Evolutionary conservation across 2,329 filamentous ascomycete genomes (phyloP).

Genomic region (Septoria linicola): DNA sequence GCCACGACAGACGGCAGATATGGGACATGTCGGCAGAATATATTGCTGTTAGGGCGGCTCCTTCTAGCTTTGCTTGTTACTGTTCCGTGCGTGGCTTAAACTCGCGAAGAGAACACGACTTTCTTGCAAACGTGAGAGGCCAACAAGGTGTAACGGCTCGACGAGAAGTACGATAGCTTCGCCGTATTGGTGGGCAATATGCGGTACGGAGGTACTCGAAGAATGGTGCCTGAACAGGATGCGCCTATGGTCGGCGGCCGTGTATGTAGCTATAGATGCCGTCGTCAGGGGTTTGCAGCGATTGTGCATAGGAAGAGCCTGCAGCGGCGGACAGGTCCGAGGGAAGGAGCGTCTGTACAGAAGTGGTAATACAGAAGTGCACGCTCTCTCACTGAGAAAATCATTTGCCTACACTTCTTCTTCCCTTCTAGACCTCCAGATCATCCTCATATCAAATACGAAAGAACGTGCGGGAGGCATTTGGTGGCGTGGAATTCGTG

Average conservation of each 20-base stretch:
- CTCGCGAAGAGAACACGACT: neutral
- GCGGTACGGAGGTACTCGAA: neutral
- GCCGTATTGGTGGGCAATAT: neutral
- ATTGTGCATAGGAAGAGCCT: neutral
- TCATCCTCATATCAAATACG: too few relatives aligned
- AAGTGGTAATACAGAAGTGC: too few relatives aligned
- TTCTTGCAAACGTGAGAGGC: neutral
- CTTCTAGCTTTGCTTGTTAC: neutral
- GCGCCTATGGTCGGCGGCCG: constrained; percentile 3
- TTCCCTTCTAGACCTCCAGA: too few relatives aligned
- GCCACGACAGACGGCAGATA: constrained; percentile 7
- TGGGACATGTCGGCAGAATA: constrained; percentile 4
- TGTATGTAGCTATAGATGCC: constrained; percentile 7
- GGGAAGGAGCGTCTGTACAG: neutral
- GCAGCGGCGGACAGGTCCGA: neutral
- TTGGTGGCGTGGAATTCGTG: too few relatives aligned
- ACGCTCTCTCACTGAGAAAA: too few relatives aligned
- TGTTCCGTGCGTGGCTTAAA: neutral
- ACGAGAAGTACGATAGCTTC: too few relatives aligned
- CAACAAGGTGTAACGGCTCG: neutral
- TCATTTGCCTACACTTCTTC: too few relatives aligned
- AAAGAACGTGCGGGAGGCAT: too few relatives aligned
- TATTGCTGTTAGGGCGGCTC: neutral
- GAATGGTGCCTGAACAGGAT: constrained; percentile 1
- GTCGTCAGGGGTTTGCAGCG: neutral